Evolutionary conservation across 331 rosid genomes (phyloP).

Genomic region (Prunus yedoensis): DNA sequence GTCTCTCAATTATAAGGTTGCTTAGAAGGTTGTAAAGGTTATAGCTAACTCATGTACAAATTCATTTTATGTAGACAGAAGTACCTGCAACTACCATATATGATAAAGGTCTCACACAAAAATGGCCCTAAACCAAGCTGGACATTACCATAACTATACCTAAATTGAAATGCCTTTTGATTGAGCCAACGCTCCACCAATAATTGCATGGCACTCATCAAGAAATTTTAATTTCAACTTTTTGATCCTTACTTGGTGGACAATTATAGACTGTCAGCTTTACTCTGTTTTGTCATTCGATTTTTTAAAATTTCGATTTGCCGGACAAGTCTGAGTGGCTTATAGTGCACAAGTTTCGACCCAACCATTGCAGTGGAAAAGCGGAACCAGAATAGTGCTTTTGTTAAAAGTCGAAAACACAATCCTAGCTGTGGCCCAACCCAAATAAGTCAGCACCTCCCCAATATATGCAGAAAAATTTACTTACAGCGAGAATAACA

Average conservation of each 20-base stretch:
- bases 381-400: too few relatives aligned
- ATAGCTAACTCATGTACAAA: not conserved
- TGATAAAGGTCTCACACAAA: not conserved
- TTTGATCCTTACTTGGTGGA: not conserved
- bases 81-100: not conserved
- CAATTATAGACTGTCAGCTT: not conserved
- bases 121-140: not conserved
- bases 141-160: not conserved
- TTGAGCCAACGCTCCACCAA: not conserved
- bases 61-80: not conserved
- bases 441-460: not conserved
- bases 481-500: too few relatives aligned
- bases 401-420: not conserved
- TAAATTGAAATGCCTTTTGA: not conserved
- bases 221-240: not conserved
- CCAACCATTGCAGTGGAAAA: not conserved
- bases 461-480: too few relatives aligned
- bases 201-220: not conserved
- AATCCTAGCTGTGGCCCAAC: not conserved
- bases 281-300: not conserved
- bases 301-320: not conserved
- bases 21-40: not conserved
- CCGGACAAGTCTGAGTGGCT: not conserved
- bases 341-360: not conserved
- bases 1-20: not conserved